phyloP scores from a whole-genome alignment of 1,284 basidiomycete genomes.

The Neonothopanus nambi region DNA sequence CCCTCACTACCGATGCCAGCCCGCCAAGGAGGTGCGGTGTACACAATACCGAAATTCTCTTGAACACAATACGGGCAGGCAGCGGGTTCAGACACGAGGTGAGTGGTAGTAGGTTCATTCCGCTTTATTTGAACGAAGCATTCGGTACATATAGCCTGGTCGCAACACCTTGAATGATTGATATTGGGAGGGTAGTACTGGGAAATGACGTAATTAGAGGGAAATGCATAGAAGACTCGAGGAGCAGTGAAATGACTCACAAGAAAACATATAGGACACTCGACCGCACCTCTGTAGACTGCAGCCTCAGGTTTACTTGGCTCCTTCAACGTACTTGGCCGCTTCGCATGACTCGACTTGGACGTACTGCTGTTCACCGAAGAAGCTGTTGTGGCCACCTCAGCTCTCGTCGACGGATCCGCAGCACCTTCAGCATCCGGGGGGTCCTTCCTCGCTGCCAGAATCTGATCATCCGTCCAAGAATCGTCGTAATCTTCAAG shows the following conservation, averaged over 20 bases:
- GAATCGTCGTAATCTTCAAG: conserved; percentile 89
- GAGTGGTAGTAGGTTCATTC: conserved; percentile 88
- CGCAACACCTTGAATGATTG: conserved; percentile 96
- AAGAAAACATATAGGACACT: conserved; percentile 99
- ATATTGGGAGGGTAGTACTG: conserved; percentile 95
- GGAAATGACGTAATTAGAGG: conserved; percentile 27
- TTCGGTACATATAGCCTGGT: conserved; percentile 98
- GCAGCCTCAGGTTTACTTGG: conserved; percentile 69
- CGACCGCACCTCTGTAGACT: conserved; percentile 84
- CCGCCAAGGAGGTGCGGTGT: conserved; percentile 81
- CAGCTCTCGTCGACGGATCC: conserved; percentile 30
- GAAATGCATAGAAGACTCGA: conserved; percentile 16
- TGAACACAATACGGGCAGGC: conserved; percentile 98
- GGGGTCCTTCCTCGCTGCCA: conserved; percentile 69
- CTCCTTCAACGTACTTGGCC: conserved; percentile 56
- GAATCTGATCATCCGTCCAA: conserved; percentile 84
- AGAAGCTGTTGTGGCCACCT: conserved; percentile 34
- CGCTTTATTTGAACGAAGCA: conserved; percentile 99
- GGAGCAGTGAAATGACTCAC: conserved; percentile 51
- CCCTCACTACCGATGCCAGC: conserved; percentile 73
- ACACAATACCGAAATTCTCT: conserved; percentile 93
- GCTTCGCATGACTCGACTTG: conserved; percentile 48
- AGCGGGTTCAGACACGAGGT: conserved; percentile 91
- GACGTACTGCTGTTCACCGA: conserved; percentile 28
- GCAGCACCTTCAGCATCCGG: conserved; percentile 45